These are phyloP conservation scores for Colletotrichum sp. DNA, from an alignment of 2,329 filamentous ascomycete species.

Conservation along the genomic window DNA sequence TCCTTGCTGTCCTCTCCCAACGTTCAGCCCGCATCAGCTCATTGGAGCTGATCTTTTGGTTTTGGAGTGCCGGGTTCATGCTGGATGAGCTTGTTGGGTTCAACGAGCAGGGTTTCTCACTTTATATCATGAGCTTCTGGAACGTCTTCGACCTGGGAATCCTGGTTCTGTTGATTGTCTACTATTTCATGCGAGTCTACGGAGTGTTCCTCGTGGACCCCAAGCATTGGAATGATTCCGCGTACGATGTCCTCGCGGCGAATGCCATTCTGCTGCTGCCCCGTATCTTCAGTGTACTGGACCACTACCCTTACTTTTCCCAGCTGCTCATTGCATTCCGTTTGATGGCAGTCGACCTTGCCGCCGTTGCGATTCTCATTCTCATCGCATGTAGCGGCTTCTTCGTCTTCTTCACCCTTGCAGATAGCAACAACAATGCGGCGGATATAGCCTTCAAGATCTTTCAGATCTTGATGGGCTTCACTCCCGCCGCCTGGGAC, in stretches of 20 bases:
- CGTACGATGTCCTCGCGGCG: slow-evolving; percentile 92
- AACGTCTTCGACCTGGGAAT: slow-evolving; percentile 95
- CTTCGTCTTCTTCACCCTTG: slow-evolving; percentile 91
- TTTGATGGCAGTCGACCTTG: slow-evolving; percentile 89
- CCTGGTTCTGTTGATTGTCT: slow-evolving; percentile 80
- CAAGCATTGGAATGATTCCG: slow-evolving; percentile 77
- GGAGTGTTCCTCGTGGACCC: slow-evolving; percentile 82
- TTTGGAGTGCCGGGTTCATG: slow-evolving; percentile 98
- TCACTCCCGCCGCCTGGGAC: slow-evolving; percentile 94
- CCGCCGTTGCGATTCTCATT: slow-evolving; percentile 83
- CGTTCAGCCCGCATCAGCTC: slow-evolving; percentile 81
- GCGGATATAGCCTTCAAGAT: slow-evolving; percentile 84
- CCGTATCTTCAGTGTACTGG: slow-evolving; percentile 88
- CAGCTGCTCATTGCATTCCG: slow-evolving; percentile 93
- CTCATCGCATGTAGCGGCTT: slow-evolving; percentile 91
- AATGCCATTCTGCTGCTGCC: slow-evolving; percentile 90
- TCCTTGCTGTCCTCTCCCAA: slow-evolving; percentile 79
- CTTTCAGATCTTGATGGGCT: slow-evolving; percentile 95
- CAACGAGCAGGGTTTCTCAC: slow-evolving; percentile 93
- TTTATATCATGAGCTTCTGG: slow-evolving; percentile 98
- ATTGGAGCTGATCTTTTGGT: slow-evolving; percentile 91
- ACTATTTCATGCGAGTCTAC: slow-evolving; percentile 89
- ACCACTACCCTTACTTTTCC: slow-evolving; percentile 96
- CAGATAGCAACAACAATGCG: slow-evolving; percentile 72
- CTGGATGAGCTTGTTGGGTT: slow-evolving; percentile 95